A percentile compares a stretch with the other conserved stretches of the same genome.
These are phyloP conservation scores for Yamadazyma sp. DNA, from an alignment of 805 yeast species.

Conservation along the genomic window DNA sequence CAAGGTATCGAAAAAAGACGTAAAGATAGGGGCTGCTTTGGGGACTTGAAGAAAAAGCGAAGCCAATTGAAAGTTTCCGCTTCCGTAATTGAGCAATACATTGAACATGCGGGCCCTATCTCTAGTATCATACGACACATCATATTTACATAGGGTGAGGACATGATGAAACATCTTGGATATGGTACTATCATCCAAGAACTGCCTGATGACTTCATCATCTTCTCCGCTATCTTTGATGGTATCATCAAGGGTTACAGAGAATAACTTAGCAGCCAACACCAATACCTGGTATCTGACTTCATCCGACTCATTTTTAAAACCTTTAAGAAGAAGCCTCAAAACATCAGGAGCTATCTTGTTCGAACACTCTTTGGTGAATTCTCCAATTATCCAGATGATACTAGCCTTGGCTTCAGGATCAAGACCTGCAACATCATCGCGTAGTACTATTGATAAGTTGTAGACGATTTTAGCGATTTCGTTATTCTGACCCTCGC, in stretches of 20 bases:
- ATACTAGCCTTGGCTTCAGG: constrained; percentile 73
- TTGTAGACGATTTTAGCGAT: constrained; percentile 57
- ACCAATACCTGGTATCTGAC: constrained; percentile 73
- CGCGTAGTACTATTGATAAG: constrained; percentile 35
- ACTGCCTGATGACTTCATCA: constrained; percentile 33
- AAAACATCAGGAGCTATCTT: constrained; percentile 73
- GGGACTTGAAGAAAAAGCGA: constrained; percentile 73
- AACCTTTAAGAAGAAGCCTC: constrained; percentile 53
- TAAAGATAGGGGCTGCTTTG: constrained; percentile 59
- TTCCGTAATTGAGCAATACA: constrained; percentile 52
- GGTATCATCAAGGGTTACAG: constrained; percentile 52
- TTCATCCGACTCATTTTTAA: constrained; percentile 51
- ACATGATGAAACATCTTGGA: constrained; percentile 60
- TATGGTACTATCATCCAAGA: constrained; percentile 19
- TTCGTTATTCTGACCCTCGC: constrained; percentile 17
- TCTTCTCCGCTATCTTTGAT: constrained; percentile 16
- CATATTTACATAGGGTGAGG: constrained; percentile 68
- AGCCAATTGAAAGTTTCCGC: constrained; percentile 55
- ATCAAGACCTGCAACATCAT: constrained; percentile 22
- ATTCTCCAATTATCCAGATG: constrained; percentile 90
- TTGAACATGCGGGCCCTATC: constrained; percentile 79
- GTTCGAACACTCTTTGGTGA: constrained; percentile 39
- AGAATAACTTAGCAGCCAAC: constrained; percentile 69
- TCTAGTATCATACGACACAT: constrained; percentile 70
- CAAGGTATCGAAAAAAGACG: constrained; percentile 10